These are phyloP conservation scores for Orbilia brochopaga DNA, from an alignment of 2,329 filamentous ascomycete species.

Conservation along the genomic window DNA sequence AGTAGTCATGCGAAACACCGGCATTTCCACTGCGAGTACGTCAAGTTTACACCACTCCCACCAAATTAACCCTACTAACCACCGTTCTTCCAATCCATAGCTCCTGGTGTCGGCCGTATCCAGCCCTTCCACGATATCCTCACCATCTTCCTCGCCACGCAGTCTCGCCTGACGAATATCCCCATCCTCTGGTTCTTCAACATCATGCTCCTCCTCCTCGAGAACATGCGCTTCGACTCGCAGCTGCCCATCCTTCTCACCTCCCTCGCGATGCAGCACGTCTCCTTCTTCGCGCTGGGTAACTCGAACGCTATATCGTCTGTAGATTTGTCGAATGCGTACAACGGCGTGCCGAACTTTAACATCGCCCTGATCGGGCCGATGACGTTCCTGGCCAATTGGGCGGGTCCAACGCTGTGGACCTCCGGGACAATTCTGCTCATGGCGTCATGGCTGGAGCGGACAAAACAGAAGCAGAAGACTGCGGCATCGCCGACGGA, in stretches of 20 bases:
- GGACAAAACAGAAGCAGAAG: constrained; percentile 6
- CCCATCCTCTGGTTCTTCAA: constrained; percentile 81
- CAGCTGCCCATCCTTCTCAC: constrained; percentile 66
- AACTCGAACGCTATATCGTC: constrained; percentile 94
- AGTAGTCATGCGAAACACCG: constrained; percentile 57
- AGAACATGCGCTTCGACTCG: constrained; percentile 56
- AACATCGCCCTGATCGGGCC: constrained; percentile 79
- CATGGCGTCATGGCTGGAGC: constrained; percentile 56
- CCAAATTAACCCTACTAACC: background rate
- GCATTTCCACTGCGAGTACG: background rate
- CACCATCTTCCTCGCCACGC: constrained; percentile 80
- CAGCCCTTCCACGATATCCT: constrained; percentile 69
- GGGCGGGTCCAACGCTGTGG: constrained; percentile 92
- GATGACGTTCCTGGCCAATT: constrained; percentile 86
- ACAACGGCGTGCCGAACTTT: constrained; percentile 86
- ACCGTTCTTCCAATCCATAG: background rate
- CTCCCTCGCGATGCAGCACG: constrained; percentile 76
- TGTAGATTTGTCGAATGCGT: constrained; percentile 91
- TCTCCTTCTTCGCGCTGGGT: constrained; percentile 86
- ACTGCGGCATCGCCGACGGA: background rate
- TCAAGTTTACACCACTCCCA: background rate
- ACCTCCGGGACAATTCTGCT: constrained; percentile 69
- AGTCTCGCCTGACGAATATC: constrained; percentile 83
- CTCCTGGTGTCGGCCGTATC: constrained; percentile 14
- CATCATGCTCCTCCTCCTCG: constrained; percentile 65